phyloP scores from a whole-genome alignment of 1,284 basidiomycete species.

The Baeospora myosura region DNA sequence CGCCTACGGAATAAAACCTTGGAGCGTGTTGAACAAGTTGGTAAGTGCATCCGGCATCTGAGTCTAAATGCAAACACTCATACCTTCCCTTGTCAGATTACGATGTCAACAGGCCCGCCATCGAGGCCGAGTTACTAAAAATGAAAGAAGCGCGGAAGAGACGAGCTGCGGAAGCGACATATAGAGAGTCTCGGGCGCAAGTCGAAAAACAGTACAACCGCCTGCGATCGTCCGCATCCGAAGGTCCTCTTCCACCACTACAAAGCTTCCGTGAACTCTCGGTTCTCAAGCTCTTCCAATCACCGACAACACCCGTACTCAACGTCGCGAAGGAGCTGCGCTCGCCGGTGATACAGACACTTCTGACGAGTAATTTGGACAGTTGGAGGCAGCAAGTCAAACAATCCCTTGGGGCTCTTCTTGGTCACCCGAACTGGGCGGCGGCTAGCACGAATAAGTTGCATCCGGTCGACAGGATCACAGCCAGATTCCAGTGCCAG shows the following conservation, averaged over 20 bases:
- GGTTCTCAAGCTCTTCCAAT: constrained; percentile 30
- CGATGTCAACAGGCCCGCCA: constrained; percentile 10
- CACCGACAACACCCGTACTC: constrained; percentile 11
- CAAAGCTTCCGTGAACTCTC: constrained; percentile 37
- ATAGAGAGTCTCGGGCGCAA: constrained; percentile 16
- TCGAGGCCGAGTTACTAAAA: constrained; percentile 27
- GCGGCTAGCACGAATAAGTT: constrained; percentile 35
- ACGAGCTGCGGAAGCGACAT: constrained; percentile 18
- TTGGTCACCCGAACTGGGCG: constrained; percentile 47
- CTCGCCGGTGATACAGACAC: constrained; percentile 24
- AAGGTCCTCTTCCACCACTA: constrained; percentile 31
- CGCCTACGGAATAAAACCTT: constrained; percentile 25
- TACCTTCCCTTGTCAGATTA: constrained; percentile 21
- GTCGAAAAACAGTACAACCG: constrained; percentile 28
- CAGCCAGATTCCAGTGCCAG: constrained; percentile 51
- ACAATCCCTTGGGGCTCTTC: constrained; percentile 31
- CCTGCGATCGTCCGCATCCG: constrained; percentile 17
- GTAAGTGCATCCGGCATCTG: constrained; percentile 19
- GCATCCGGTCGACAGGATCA: constrained; percentile 50
- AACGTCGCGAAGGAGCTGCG: constrained; percentile 22
- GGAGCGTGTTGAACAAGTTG: constrained; percentile 24
- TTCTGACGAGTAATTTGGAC: constrained; percentile 38
- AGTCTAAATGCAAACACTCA: background rate
- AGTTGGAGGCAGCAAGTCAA: constrained; percentile 41
- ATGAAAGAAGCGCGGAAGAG: constrained; percentile 20